These are phyloP conservation scores for Gastrolobium bilobum DNA, from an alignment of 306 rosid genomes.

Conservation along the genomic window DNA sequence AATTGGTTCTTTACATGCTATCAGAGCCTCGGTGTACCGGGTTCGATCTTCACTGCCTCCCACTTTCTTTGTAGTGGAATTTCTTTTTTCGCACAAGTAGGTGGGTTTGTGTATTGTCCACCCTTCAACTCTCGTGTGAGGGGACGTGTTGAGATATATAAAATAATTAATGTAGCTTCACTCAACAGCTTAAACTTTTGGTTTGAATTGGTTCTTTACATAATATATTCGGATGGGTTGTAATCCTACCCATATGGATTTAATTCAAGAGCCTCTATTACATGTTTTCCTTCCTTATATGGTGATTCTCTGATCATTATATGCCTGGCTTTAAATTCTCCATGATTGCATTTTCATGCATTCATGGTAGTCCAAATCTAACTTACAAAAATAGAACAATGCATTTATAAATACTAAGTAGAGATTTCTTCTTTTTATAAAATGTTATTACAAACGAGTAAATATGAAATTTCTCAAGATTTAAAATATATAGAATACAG, in stretches of 20 bases:
- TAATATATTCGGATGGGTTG: neutral
- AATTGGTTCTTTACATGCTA: no score
- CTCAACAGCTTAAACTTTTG: no score
- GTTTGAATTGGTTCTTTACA: no score
- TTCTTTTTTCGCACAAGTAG: no score
- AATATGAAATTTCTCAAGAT: slow-evolving; percentile 36
- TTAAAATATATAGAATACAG: slow-evolving; percentile 34
- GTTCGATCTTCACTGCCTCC: no score
- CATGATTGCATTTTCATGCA: slow-evolving; percentile 29
- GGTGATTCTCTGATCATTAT: neutral
- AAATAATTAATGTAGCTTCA: no score
- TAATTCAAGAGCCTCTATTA: slow-evolving; percentile 2
- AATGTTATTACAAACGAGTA: slow-evolving; percentile 39
- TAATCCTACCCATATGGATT: neutral
- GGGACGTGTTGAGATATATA: no score
- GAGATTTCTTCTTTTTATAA: neutral
- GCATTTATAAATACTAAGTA: slow-evolving; percentile 22
- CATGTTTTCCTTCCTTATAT: slow-evolving; percentile 13
- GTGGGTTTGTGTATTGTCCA: no score
- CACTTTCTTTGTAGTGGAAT: no score
- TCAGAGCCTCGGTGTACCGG: no score
- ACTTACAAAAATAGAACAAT: slow-evolving; percentile 17
- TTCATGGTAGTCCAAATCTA: slow-evolving; percentile 12
- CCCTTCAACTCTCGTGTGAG: no score
- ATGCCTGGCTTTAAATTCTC: slow-evolving; percentile 12